Base-by-base conservation (phyloP, 2,329 filamentous ascomycete genomes). In the Ophiobolus disseminans region DNA sequence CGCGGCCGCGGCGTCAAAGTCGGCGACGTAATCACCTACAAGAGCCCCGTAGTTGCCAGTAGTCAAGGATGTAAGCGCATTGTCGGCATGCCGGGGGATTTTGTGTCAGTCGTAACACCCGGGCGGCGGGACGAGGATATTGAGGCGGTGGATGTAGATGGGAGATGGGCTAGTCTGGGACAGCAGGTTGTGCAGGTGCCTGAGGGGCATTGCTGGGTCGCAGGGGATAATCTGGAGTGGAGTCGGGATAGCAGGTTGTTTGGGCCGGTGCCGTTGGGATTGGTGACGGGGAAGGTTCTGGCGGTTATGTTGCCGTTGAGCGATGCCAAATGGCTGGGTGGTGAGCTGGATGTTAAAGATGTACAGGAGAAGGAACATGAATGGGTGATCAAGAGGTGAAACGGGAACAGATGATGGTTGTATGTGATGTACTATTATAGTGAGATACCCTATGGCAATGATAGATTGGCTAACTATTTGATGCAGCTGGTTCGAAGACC, bases 171-270 rank as follows among this genome's bases (percentile, higher is more conserved):
- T 16, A 58, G 45, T 21, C 51, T 70, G 7, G 65, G 50, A 30
- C 68, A 73, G 32, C 60, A 62, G 40, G 86, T 90, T 83, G 80
- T 91, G 14, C 85, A 89, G 79, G 89, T 99, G 13, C 94, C 94
- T 0, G 80, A 89, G 66, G 94, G 94, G 1, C 94, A 99, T 78
- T 95, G 91, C 65, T 97, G 91, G 85, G 78, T 97, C 5, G 84
- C 86, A 2, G 94, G 94, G 2, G 94, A 99, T 73, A 97, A 97
- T 72, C 68, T 96, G 53, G 80, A 85, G 3, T 88, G 84, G 64
- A 97, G 91, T 19, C 80, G 90, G 57, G 94, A 99, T 76, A 97
- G 91, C 34, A 85, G 94, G 53, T 79, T 86, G 31, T 96, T 88
- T 75, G 94, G 94, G 0, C 91, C 94, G 0, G 71, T 99, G 21